phyloP scores from a whole-genome alignment of 805 yeast genomes.

The Candida manassasensis region DNA sequence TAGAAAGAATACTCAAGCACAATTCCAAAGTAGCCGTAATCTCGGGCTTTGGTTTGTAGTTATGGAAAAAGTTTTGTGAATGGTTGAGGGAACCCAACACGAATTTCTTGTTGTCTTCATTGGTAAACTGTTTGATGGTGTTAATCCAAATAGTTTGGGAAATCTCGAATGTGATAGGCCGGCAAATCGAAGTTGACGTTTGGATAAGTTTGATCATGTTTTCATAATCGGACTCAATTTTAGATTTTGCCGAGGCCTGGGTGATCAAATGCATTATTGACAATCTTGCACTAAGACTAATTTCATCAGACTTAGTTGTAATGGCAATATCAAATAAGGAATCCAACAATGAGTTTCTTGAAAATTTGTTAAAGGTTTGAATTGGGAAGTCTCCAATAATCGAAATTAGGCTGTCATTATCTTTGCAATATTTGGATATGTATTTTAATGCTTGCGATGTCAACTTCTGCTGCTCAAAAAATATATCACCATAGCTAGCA shows the following conservation, averaged over 20 bases:
- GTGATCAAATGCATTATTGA: slow-evolving; percentile 38
- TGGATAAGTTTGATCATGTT: slow-evolving; percentile 15
- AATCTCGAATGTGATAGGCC: slow-evolving; percentile 14
- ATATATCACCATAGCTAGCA: slow-evolving; percentile 24
- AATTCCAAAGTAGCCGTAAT: slow-evolving; percentile 9
- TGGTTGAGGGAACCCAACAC: slow-evolving; percentile 11
- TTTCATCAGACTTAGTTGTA: slow-evolving; percentile 2
- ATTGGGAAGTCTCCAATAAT: slow-evolving; percentile 38
- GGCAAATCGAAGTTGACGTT: slow-evolving; percentile 1
- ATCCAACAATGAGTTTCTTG: slow-evolving; percentile 14
- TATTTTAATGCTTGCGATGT: slow-evolving; percentile 22
- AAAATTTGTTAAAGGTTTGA: slow-evolving; percentile 37
- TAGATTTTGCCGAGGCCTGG: slow-evolving; percentile 52
- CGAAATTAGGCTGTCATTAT: slow-evolving; percentile 4
- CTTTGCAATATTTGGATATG: slow-evolving; percentile 11
- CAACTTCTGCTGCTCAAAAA: slow-evolving; percentile 47
- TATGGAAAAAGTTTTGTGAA: slow-evolving; percentile 12
- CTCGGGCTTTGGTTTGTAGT: not conserved
- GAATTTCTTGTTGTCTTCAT: slow-evolving; percentile 18
- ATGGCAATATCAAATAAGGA: slow-evolving; percentile 7
- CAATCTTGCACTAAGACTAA: slow-evolving; percentile 9
- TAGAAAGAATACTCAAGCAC: slow-evolving; percentile 9
- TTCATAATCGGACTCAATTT: slow-evolving; percentile 41
- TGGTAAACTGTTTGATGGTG: slow-evolving; percentile 37
- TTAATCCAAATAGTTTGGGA: slow-evolving; percentile 35